Conservation (phyloP, 2,329 filamentous ascomycete species). For the Neofusicoccum sp. region DNA sequence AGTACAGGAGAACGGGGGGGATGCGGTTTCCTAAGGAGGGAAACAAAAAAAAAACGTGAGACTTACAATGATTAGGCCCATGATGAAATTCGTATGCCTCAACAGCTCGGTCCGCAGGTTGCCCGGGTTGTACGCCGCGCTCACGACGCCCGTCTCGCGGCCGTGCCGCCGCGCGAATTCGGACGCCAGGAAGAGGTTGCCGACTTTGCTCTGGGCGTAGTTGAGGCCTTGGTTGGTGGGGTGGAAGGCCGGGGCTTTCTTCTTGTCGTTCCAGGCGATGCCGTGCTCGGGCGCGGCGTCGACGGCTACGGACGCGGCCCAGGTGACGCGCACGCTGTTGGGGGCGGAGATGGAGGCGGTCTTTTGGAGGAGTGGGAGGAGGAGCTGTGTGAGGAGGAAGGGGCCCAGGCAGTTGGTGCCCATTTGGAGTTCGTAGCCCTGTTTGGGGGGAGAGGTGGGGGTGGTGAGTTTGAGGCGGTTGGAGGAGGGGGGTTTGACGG, state of each 20-base stretch:
- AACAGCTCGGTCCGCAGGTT: constrained; percentile 41
- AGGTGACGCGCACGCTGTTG: constrained; percentile 38
- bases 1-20: background rate
- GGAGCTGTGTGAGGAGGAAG: constrained; percentile 40
- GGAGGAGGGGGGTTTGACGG: background rate
- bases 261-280: constrained; percentile 19
- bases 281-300: constrained; percentile 19
- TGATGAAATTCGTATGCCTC: constrained; percentile 24
- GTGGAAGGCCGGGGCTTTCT: background rate
- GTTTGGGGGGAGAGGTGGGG: constrained; percentile 17
- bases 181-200: constrained; percentile 29
- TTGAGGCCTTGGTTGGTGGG: constrained; percentile 14
- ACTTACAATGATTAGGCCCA: background rate
- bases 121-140: constrained; percentile 40
- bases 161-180: constrained; percentile 23
- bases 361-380: constrained; percentile 35
- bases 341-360: constrained; percentile 28
- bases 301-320: constrained; percentile 27
- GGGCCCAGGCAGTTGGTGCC: constrained; percentile 43
- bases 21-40: too few species aligned
- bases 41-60: too few species aligned
- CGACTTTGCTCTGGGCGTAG: constrained; percentile 29
- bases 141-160: constrained; percentile 24
- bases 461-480: background rate
- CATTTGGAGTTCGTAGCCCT: constrained; percentile 33